Conservation (phyloP, 495 filamentous ascomycete species). For the Penicillium atrosanguineum region DNA sequence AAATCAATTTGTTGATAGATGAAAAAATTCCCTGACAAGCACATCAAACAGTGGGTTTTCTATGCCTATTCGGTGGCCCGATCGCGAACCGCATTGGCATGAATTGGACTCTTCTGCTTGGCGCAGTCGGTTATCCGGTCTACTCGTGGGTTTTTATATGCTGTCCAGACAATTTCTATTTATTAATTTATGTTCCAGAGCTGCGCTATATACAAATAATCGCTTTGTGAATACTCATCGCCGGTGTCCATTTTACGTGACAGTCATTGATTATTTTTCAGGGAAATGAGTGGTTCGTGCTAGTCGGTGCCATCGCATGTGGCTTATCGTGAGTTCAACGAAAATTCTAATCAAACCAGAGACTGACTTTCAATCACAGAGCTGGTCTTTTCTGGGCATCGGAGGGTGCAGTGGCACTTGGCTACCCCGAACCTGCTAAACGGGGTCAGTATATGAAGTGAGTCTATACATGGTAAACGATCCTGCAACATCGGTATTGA, state of each 20-base stretch:
- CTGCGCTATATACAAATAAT: slow-evolving; percentile 65
- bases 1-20: background rate
- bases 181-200: slow-evolving; percentile 18
- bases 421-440: slow-evolving; percentile 61
- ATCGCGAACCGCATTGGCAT: slow-evolving; percentile 58
- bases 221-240: slow-evolving; percentile 38
- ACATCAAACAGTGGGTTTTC: slow-evolving; percentile 50
- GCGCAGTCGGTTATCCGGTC: slow-evolving; percentile 44
- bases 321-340: slow-evolving; percentile 48
- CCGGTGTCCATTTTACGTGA: too few species aligned
- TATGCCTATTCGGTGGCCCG: slow-evolving; percentile 52
- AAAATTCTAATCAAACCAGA: background rate
- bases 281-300: slow-evolving; percentile 61
- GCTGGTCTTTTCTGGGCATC: slow-evolving; percentile 65
- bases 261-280: slow-evolving; percentile 6
- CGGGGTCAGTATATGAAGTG: slow-evolving; percentile 51
- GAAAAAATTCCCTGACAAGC: too few species aligned
- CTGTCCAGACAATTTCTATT: too few species aligned
- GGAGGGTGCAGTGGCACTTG: slow-evolving; percentile 61
- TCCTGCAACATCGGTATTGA: background rate
- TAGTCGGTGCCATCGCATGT: slow-evolving; percentile 62
- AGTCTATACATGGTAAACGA: background rate
- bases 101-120: slow-evolving; percentile 58
- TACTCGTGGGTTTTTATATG: slow-evolving; percentile 28
- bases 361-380: slow-evolving; percentile 4